phyloP scores from a whole-genome alignment of 345 rosid species.

The Moricandia moricandioides region DNA sequence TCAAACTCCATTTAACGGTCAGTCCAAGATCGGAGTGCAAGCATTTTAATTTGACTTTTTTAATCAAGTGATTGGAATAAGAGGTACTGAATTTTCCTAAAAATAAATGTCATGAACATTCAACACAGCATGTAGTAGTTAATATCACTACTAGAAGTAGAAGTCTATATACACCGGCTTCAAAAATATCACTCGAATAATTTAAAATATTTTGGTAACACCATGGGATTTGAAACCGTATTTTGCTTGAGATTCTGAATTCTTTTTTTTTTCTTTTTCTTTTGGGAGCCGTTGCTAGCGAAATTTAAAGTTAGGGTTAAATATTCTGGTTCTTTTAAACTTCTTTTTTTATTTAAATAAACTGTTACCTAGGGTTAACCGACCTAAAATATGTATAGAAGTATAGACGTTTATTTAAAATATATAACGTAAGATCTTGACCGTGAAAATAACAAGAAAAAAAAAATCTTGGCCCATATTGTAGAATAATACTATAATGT shows the following conservation, averaged over 20 bases:
- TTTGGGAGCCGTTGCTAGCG: not conserved
- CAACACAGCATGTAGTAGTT: not conserved
- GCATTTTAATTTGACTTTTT: not conserved
- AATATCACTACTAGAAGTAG: not conserved
- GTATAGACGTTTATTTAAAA: not conserved
- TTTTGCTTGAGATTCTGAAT: not conserved
- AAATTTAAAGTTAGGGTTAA: not conserved
- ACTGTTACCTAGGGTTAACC: not conserved
- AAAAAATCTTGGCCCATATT: not conserved
- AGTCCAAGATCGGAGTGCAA: not conserved
- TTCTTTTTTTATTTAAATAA: no score
- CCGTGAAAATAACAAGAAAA: not conserved
- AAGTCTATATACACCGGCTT: not conserved
- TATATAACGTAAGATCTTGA: not conserved
- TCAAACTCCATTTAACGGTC: conserved; percentile 12
- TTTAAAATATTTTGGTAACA: not conserved
- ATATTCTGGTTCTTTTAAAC: not conserved
- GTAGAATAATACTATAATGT: not conserved
- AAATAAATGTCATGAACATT: not conserved
- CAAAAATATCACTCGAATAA: not conserved
- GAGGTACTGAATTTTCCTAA: not conserved
- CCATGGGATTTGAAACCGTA: not conserved
- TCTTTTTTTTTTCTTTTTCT: no score
- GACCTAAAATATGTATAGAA: not conserved
- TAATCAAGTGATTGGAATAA: not conserved